phyloP scores from a whole-genome alignment of 257 asterid species.

The Echium plantagineum region DNA sequence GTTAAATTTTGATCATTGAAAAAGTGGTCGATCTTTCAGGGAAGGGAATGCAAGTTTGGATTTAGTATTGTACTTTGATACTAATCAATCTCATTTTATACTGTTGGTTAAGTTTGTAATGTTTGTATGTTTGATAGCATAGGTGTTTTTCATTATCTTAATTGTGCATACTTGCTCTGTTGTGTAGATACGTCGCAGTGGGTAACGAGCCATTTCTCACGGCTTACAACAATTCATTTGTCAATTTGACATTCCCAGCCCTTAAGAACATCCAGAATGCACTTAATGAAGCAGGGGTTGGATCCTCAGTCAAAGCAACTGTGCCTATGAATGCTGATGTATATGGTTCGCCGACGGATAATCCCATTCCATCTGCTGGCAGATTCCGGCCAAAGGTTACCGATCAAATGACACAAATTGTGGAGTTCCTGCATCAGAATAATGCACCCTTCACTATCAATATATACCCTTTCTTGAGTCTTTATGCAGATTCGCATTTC shows the following conservation, averaged over 20 bases:
- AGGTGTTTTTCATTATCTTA: neutral
- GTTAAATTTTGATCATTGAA: too few species aligned
- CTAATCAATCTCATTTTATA: neutral
- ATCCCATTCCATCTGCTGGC: constrained; percentile 35
- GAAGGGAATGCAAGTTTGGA: neutral
- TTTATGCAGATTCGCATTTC: constrained; percentile 25
- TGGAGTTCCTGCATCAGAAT: constrained; percentile 27
- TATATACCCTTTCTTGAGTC: constrained; percentile 38
- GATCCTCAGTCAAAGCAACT: constrained; percentile 25
- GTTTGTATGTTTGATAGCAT: neutral
- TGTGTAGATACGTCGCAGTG: constrained; percentile 34
- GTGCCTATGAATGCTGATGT: constrained; percentile 39
- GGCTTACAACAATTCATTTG: constrained; percentile 28
- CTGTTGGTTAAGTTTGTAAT: neutral
- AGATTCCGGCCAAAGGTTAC: constrained; percentile 26
- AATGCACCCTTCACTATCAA: constrained; percentile 32
- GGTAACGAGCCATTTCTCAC: constrained; percentile 39
- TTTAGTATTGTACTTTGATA: neutral
- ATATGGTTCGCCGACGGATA: constrained; percentile 19
- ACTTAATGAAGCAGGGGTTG: constrained; percentile 28
- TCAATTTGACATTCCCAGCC: constrained; percentile 33
- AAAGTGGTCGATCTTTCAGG: too few species aligned
- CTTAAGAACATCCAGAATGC: constrained; percentile 34
- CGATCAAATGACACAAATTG: constrained; percentile 31
- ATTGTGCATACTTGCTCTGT: neutral